Evolutionary conservation across 345 rosid species (phyloP), one percentile per base, ranked within the genome.

Genomic region (Linum lewisii): DNA sequence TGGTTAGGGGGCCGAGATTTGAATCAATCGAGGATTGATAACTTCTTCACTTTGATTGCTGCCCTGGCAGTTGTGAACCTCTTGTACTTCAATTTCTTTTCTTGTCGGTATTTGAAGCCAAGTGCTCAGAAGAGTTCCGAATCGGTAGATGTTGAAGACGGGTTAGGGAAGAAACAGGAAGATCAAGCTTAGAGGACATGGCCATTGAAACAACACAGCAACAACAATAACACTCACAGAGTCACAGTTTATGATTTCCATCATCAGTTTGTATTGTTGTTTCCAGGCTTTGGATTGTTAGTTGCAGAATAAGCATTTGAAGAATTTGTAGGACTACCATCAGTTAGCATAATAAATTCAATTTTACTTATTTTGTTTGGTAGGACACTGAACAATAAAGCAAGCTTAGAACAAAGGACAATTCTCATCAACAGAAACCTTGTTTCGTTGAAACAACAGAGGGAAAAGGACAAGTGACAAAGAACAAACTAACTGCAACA

Each of bases 1-100:
- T 85, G 88, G 93, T 59, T 85, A 29, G 88, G 88, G 10, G 83
- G 81, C 7, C 80, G 59, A n/a, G 93, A 88, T 59, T 75, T 80
- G 44, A 85, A 85, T 63, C 66, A 71, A 60, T 75, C 75, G 49
- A 70, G 50, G 67, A 78, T 88, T 2, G 84, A 85, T 53, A 60
- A 74, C 58, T 88, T 71, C 58, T 85, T 73, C 66, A 70, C 61
- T 76, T 55, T 83, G 11, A 60, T 82, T 6, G 87, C 79, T 6
- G 75, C 73, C 0, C 50, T 83, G 11, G 78, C 75, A 58, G 50
- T 47, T 7, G 21, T 61, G 10, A 88, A 88, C 47, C 65, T 85
- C 5, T 22, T 85, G 1, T 85, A 83, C 58, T 88, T 85, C 79
- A 74, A 24, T 65, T 64, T 77, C 63, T 81, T 67, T 59, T 78